Evolutionary conservation across 768 basidiomycete genomes (phyloP).

Genomic region (Leccinum imitatum): DNA sequence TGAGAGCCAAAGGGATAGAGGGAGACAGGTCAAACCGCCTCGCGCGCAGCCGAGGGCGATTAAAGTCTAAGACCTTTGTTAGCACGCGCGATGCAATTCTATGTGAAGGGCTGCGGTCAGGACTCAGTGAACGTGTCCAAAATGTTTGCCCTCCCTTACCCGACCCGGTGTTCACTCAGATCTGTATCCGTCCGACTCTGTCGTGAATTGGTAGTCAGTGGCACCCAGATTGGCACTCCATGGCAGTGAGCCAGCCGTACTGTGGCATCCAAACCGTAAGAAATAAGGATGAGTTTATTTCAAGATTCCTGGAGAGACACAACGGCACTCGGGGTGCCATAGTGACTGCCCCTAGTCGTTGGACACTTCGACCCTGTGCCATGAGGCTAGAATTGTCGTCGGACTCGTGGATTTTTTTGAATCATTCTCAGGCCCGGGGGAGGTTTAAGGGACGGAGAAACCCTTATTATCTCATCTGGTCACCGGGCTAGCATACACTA

Average conservation of each 20-base stretch:
- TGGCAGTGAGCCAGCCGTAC: neutral
- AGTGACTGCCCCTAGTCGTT: neutral
- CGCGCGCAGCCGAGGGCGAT: neutral
- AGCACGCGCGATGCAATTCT: neutral
- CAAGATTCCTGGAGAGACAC: neutral
- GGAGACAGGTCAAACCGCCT: neutral
- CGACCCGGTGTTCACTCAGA: neutral
- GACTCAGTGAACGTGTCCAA: neutral
- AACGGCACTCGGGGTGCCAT: neutral
- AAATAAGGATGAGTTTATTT: neutral
- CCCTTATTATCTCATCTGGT: too few relatives aligned
- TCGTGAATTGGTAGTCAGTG: neutral
- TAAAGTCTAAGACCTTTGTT: neutral
- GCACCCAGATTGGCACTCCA: too few relatives aligned
- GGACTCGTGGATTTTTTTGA: neutral
- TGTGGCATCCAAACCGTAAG: neutral
- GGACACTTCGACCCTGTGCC: neutral
- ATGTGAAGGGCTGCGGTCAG: neutral
- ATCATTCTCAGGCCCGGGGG: neutral
- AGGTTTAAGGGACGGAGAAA: neutral
- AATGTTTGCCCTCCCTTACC: neutral
- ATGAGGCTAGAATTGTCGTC: neutral
- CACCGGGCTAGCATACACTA: neutral
- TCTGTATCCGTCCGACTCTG: neutral
- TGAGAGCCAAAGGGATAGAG: neutral